A percentile compares a stretch with the other conserved stretches of the same genome.
Conservation (phyloP, 73 alveolate genomes). For the Stentor coeruleus region DNA sequence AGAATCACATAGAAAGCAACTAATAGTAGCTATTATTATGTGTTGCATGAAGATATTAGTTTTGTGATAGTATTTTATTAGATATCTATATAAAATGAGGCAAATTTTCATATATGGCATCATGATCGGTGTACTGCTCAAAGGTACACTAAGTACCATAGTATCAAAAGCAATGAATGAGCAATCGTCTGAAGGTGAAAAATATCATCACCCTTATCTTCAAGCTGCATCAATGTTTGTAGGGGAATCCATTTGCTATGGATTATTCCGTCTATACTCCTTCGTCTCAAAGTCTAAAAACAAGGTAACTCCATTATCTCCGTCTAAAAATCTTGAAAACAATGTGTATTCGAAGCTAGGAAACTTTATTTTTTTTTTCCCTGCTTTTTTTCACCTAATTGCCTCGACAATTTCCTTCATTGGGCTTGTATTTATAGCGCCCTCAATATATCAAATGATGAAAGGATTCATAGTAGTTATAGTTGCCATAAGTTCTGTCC, state of each 20-base stretch:
- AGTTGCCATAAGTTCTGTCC: slow-evolving; percentile 48
- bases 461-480: slow-evolving; percentile 72
- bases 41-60: too few species aligned
- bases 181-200: neutral
- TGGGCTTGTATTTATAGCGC: slow-evolving; percentile 59
- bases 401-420: slow-evolving; percentile 60
- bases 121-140: neutral
- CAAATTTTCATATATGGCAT: neutral
- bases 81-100: neutral
- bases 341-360: neutral
- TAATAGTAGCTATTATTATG: too few species aligned
- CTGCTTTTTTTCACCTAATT: slow-evolving; percentile 64
- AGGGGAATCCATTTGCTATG: neutral
- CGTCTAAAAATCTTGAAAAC: neutral
- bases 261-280: neutral
- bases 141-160: neutral
- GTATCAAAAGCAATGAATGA: neutral
- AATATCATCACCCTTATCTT: neutral
- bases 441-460: slow-evolving; percentile 82
- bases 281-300: neutral
- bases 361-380: slow-evolving; percentile 13
- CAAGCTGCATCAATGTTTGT: neutral
- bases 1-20: too few species aligned
- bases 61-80: too few species aligned
- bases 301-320: neutral